Percentiles rank a stretch among this genome's conserved stretches.
These are phyloP conservation scores for Quambalaria eucalypti DNA, from an alignment of 1,284 basidiomycete genomes.

Conservation along the genomic window DNA sequence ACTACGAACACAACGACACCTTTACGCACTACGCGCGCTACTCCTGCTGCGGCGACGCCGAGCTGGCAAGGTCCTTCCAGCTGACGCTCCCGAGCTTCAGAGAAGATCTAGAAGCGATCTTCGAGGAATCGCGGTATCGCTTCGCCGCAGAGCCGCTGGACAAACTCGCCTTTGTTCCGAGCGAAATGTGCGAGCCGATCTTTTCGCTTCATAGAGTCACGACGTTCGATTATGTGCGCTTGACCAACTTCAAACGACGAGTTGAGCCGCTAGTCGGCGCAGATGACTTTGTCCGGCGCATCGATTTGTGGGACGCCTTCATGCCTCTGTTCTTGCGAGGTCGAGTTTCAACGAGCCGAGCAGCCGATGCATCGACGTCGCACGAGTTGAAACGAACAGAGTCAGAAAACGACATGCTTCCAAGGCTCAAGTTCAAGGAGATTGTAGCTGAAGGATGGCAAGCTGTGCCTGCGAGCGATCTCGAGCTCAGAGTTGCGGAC, in stretches of 20 bases:
- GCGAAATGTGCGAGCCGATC: background rate
- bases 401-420: no score
- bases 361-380: background rate
- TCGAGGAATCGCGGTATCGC: background rate
- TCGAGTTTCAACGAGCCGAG: background rate
- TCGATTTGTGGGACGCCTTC: background rate
- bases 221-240: background rate
- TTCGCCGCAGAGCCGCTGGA: background rate
- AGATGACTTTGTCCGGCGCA: background rate
- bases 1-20: background rate
- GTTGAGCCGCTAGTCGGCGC: background rate
- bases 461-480: background rate
- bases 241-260: background rate
- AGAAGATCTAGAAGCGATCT: background rate
- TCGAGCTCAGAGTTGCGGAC: background rate
- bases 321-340: background rate
- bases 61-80: background rate
- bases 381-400: background rate
- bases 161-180: background rate
- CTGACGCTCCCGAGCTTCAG: background rate
- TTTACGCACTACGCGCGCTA: background rate
- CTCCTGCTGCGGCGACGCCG: constrained; percentile 1
- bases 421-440: no score
- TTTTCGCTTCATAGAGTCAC: background rate
- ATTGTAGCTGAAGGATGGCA: background rate